These are phyloP conservation scores for Alternaria metachromatica DNA, from an alignment of 2,329 filamentous ascomycete genomes.

Conservation along the genomic window DNA sequence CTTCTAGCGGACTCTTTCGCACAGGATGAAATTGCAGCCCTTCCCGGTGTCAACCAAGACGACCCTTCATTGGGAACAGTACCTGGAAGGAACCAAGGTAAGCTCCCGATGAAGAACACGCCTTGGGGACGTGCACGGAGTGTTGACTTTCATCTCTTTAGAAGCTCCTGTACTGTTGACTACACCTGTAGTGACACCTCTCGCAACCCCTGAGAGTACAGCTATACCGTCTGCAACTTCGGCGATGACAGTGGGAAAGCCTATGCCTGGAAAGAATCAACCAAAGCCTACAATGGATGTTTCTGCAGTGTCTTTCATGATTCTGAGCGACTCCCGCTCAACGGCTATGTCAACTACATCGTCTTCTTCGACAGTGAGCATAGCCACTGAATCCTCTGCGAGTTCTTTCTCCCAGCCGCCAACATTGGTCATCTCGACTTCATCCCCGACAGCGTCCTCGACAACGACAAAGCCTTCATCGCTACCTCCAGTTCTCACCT, in stretches of 20 bases:
- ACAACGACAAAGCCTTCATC: neutral
- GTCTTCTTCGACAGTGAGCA: neutral
- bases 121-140: neutral
- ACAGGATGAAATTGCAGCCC: neutral
- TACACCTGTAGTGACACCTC: neutral
- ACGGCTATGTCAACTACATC: neutral
- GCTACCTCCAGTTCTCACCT: slow-evolving; percentile 2
- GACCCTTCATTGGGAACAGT: neutral
- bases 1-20: neutral
- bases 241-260: neutral
- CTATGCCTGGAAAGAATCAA: slow-evolving; percentile 18
- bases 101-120: too few relatives aligned
- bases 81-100: neutral
- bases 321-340: neutral
- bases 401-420: neutral
- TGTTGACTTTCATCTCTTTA: neutral
- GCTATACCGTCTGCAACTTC: neutral
- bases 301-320: neutral
- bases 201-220: neutral
- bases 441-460: neutral
- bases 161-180: neutral
- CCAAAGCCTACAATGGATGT: slow-evolving; percentile 4
- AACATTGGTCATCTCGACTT: neutral
- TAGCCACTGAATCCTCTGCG: neutral
- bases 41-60: slow-evolving; percentile 13